Evolutionary conservation across 306 rosid species (phyloP).

Genomic region (Quercus ilex): DNA sequence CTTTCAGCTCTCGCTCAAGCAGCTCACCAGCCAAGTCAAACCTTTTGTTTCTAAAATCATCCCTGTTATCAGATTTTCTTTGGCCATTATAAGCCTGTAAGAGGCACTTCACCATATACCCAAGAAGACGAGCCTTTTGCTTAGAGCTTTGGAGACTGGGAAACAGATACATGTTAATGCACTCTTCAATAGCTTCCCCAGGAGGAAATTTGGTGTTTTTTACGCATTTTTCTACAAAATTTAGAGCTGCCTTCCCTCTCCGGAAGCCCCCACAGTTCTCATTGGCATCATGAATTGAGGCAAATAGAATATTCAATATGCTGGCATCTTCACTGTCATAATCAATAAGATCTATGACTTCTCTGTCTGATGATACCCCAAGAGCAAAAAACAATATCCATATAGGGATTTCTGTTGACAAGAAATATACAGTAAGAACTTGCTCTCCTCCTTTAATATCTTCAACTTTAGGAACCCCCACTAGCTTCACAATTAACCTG

Average conservation of each 20-base stretch:
- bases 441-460: conserved; percentile 63
- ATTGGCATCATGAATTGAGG: conserved; percentile 74
- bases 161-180: conserved; percentile 55
- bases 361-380: conserved; percentile 77
- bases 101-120: conserved; percentile 91
- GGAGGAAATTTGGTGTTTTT: conserved; percentile 73
- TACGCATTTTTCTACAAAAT: conserved; percentile 35
- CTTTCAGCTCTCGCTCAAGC: conserved; percentile 84
- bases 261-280: conserved; percentile 51
- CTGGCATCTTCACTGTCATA: conserved; percentile 51
- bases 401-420: conserved; percentile 73
- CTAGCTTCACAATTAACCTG: conserved; percentile 64
- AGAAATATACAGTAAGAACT: conserved; percentile 61
- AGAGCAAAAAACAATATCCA: conserved; percentile 86
- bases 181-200: conserved; percentile 61
- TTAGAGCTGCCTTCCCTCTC: conserved; percentile 37
- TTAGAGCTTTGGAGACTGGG: conserved; percentile 54
- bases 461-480: conserved; percentile 43
- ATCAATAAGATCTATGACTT: conserved; percentile 69
- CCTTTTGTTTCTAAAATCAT: conserved; percentile 88
- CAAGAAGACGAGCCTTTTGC: conserved; percentile 76
- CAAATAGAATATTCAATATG: conserved; percentile 58
- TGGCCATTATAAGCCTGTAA: conserved; percentile 68
- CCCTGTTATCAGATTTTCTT: conserved; percentile 77
- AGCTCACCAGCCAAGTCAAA: conserved; percentile 86